Base-by-base conservation (phyloP, 345 rosid species). In the Physaria fendleri region DNA sequence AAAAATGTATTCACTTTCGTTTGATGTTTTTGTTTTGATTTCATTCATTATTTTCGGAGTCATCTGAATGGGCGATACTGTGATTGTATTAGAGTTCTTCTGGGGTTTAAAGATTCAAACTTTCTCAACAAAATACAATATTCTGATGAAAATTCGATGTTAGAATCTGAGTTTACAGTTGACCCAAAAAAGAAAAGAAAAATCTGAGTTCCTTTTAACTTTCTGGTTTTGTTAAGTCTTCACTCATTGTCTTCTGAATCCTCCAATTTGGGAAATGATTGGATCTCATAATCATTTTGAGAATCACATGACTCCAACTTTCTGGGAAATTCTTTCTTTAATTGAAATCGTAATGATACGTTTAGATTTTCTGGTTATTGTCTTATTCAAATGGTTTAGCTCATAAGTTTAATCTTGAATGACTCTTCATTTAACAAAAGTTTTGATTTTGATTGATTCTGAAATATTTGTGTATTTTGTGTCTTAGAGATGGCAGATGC, bases 401-500 rank as follows among this genome's bases (percentile, higher is more conserved):
- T 28, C 24, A 49, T 20, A 2, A 52, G 9, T 4, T 20, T 18
- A 47, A 32, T 2, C 9, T 20, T 20, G 12, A 17, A 18, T 9
- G 17, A 18, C 2, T 48, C 22, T 6, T n/a, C 24, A 0, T 14
- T 48, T 20, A 17, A 18, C 48, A 21, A 40, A 56, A 17, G 38
- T 16, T 56, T 40, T 24, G 6, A 27, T 56, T 35, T 46, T 37
- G 22, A 13, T 48, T 62, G 39, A 1, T 25, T 47, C 29, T 62
- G 39, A n/a, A n/a, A n/a, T n/a, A 8, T 30, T 32, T 44, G 15
- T 6, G 12, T 33, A 17, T 17, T 29, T 45, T 8, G 13, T 59
- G 43, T 69, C 4, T 17, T 17, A 16, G 12, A 87, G 87, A 90
- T 94, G 99, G 99, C 49, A 62, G 99, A 90, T 14, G 82, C 84